Evolutionary conservation across 495 filamentous ascomycete species (phyloP).

Genomic region (Neurospora tetrasperma): DNA sequence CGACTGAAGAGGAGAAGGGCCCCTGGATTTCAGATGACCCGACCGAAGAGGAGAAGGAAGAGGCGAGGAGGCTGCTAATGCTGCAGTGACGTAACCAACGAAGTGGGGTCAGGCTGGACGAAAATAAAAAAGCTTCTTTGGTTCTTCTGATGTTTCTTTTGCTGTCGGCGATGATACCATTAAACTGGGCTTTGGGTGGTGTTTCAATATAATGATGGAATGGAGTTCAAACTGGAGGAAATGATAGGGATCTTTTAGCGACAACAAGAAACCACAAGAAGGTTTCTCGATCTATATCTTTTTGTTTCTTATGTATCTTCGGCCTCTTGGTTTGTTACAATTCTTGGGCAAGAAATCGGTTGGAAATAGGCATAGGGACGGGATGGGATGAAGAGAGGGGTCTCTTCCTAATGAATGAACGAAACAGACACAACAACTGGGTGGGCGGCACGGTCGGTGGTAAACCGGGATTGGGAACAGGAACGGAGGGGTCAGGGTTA

Average conservation of each 20-base stretch:
- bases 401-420: background rate
- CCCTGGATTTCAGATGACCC: conserved; percentile 55
- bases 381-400: background rate
- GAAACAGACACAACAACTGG: background rate
- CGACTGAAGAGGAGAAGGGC: conserved; percentile 76
- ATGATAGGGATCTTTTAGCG: background rate
- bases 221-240: background rate
- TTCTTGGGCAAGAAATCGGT: conserved; percentile 1
- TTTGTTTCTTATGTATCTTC: background rate
- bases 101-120: background rate
- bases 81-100: background rate
- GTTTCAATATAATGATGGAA: background rate
- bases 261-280: background rate
- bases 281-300: background rate
- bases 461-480: background rate
- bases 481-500: background rate
- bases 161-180: background rate
- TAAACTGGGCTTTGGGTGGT: background rate
- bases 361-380: background rate
- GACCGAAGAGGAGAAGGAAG: conserved; percentile 34
- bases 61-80: background rate
- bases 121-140: background rate
- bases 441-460: background rate
- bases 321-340: background rate
- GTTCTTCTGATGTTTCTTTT: background rate